Evolutionary conservation across 2,329 filamentous ascomycete species (phyloP), one percentile per base, ranked within the genome.

Genomic region (Rhynchosporium agropyri): DNA sequence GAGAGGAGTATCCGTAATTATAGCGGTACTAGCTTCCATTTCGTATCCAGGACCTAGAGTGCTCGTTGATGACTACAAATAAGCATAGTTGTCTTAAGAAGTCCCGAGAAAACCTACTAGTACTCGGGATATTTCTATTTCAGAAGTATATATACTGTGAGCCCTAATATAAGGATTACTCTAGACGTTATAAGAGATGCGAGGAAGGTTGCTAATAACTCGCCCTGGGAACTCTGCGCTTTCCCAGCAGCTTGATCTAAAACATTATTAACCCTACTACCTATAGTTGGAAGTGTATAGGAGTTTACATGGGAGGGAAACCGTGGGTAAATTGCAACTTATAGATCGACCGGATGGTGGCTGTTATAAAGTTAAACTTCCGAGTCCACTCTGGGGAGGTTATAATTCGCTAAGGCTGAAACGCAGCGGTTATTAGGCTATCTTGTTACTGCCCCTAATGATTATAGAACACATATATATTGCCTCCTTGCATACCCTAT

Each of bases 21-120:
- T 29, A 65, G n/a, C 13, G 8, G 33, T 8, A 29, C 54, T 46
- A 40, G 65, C 38, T 65, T 61, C 59, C 26, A 64, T 48, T 58
- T 59, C 31, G 26, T 49, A 60, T 50, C 31, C 8, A 55, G 36
- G 8, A 51, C 36, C 15, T 49, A 20, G 61, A 12, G 29, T 46
- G 13, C 56, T 60, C 10, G 31, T 63, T 60, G 29, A 28, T 43
- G 53, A 50, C 53, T 61, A 8, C 29, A 40, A 1, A 58, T 65
- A 28, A 63, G 55, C 15, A 54, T 51, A 7, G 31, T 36, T 36
- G 3, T 36, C 15, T 51, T n/a, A 26, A 36, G 20, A 7, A 51
- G 20, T 51, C 9, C 20, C 31, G 5, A n/a, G 6, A 36, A 51
- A 36, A 26, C 31, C 31, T 36, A 36, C 15, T 51, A 36, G 9